Evolutionary conservation across 2,329 filamentous ascomycete genomes (phyloP).

Genomic region (Paraconiothyrium sp.): DNA sequence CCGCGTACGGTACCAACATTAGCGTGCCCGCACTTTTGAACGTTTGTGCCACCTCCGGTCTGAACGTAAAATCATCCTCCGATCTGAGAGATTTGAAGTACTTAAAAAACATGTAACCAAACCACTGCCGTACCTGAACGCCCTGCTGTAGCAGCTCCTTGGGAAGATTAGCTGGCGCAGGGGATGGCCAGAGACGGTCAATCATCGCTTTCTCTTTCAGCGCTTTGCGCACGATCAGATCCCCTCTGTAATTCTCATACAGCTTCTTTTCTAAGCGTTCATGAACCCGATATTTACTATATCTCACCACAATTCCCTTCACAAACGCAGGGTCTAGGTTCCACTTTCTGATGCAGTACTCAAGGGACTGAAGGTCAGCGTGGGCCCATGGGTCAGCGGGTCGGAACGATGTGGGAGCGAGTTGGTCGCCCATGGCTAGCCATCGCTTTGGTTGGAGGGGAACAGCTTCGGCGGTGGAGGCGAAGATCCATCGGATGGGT

Average conservation of each 20-base stretch:
- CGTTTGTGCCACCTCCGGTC: constrained; percentile 42
- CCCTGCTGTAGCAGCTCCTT: constrained; percentile 44
- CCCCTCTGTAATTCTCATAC: constrained; percentile 43
- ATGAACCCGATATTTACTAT: constrained; percentile 46
- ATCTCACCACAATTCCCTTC: constrained; percentile 43
- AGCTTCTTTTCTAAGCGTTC: constrained; percentile 50
- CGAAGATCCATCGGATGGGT: constrained; percentile 46
- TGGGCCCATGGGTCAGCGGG: constrained; percentile 50
- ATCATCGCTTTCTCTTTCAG: constrained; percentile 51
- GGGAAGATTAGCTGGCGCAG: constrained; percentile 36
- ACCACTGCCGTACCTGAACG: constrained; percentile 46
- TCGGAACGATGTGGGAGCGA: constrained; percentile 37
- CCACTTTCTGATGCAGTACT: constrained; percentile 43
- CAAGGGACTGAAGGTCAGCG: constrained; percentile 46
- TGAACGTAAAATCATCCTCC: constrained; percentile 42
- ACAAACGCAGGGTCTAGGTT: constrained; percentile 45
- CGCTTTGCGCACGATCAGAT: constrained; percentile 50
- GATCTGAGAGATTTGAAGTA: constrained; percentile 45
- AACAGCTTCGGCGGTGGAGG: constrained; percentile 46
- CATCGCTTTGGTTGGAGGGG: constrained; percentile 43
- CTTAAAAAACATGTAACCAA: constrained; percentile 50
- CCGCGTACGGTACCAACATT: constrained; percentile 47
- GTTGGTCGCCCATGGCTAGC: constrained; percentile 47
- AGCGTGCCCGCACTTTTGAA: constrained; percentile 43
- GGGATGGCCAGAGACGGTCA: constrained; percentile 47